Conservation (phyloP, 2,329 filamentous ascomycete genomes). For the Penicillium sp. region DNA sequence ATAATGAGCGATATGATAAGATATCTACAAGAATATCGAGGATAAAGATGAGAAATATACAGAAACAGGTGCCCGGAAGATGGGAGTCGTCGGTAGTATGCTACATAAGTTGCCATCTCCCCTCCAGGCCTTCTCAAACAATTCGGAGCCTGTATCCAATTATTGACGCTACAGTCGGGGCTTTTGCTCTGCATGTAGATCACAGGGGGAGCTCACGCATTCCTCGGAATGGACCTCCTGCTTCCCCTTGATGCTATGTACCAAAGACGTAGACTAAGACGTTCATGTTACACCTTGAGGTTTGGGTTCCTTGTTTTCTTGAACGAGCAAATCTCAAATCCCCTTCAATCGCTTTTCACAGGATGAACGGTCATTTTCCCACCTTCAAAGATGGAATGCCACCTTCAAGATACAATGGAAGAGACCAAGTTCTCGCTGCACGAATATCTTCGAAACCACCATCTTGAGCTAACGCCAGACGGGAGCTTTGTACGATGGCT, state of each 20-base stretch:
- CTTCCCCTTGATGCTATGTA: not conserved
- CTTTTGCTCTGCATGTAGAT: not conserved
- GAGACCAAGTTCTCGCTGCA: constrained; percentile 21
- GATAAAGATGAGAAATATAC: not conserved
- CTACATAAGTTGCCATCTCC: not conserved
- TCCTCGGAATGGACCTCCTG: not conserved
- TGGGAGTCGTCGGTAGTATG: not conserved
- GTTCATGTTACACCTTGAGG: not conserved
- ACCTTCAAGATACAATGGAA: constrained; percentile 10
- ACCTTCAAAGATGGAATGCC: constrained; percentile 17
- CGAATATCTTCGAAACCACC: constrained; percentile 29
- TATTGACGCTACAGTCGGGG: not conserved
- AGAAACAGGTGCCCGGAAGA: not conserved
- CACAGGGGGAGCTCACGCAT: not conserved
- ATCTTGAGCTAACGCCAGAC: constrained; percentile 37
- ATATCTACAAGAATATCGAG: not conserved
- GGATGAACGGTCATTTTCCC: not conserved
- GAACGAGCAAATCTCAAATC: not conserved
- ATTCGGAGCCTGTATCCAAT: not conserved
- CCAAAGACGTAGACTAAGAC: not conserved
- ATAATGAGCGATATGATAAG: not conserved
- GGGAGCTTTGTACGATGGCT: constrained; percentile 38
- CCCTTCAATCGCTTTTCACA: not conserved
- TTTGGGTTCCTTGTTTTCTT: not conserved
- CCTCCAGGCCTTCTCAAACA: not conserved